Evolutionary conservation across 2,329 filamentous ascomycete species (phyloP).

Genomic region (Fusarium irregulare): DNA sequence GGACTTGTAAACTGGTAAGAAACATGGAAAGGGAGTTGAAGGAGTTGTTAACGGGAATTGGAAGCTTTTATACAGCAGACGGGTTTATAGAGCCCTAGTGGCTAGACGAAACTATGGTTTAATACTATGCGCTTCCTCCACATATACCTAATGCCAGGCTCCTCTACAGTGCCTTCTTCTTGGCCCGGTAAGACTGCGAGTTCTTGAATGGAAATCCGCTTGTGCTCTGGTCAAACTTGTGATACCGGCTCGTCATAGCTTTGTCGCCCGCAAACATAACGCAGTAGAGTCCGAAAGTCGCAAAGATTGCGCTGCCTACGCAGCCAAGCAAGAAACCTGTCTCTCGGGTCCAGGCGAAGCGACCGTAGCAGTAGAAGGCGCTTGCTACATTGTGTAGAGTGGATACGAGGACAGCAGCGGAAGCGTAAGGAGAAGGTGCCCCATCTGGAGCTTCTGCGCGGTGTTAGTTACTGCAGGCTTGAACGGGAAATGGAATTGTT

Average conservation of each 20-base stretch:
- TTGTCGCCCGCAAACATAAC: constrained; percentile 54
- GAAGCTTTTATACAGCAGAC: constrained; percentile 12
- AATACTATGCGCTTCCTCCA: constrained; percentile 4
- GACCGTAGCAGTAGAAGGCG: constrained; percentile 75
- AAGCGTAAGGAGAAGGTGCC: constrained; percentile 70
- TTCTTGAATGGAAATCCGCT: constrained; percentile 56
- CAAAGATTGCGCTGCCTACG: constrained; percentile 66
- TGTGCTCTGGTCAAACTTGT: constrained; percentile 54
- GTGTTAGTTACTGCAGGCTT: background rate
- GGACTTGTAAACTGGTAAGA: constrained; percentile 1
- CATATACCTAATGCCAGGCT: background rate
- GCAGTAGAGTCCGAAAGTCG: constrained; percentile 61
- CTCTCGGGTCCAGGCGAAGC: constrained; percentile 68
- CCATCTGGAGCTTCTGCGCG: constrained; percentile 46
- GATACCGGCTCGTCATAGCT: constrained; percentile 52
- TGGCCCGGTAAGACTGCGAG: constrained; percentile 51
- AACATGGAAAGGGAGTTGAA: constrained; percentile 40
- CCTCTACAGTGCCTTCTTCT: constrained; percentile 53
- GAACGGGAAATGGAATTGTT: background rate
- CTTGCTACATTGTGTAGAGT: constrained; percentile 71
- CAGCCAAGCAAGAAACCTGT: constrained; percentile 71
- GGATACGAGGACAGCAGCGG: constrained; percentile 74
- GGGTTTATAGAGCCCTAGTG: constrained; percentile 10
- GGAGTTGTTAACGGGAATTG: constrained; percentile 39
- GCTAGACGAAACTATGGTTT: constrained; percentile 29